phyloP scores from a whole-genome alignment of 345 rosid species.

The Pelargonium nanum region DNA sequence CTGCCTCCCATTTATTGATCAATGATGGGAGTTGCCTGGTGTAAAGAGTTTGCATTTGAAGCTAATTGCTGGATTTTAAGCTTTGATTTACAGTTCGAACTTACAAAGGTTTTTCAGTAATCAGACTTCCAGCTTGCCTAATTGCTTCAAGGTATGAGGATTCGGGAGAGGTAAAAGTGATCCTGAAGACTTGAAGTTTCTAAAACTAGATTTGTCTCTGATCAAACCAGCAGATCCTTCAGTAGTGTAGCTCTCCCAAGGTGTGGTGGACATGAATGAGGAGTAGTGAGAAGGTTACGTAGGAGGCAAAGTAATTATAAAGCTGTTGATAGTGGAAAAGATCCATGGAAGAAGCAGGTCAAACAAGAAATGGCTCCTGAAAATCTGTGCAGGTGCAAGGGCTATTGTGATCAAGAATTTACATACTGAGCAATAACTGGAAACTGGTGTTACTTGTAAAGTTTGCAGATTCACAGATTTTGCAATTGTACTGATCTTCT shows the following conservation, averaged over 20 bases:
- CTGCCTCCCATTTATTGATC: conserved; percentile 18
- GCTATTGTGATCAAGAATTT: conserved; percentile 26
- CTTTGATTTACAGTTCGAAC: conserved; percentile 25
- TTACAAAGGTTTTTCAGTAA: conserved; percentile 22
- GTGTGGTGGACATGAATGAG: conserved; percentile 17
- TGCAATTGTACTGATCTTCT: no score
- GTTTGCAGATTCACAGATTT: no score
- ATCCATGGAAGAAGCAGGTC: conserved; percentile 5
- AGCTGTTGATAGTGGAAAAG: conserved; percentile 14
- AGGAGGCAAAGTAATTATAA: neutral
- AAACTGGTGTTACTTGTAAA: no score
- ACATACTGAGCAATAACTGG: no score
- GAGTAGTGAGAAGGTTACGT: conserved; percentile 14
- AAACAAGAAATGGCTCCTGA: conserved; percentile 13
- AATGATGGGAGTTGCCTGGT: neutral
- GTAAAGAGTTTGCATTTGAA: conserved; percentile 26
- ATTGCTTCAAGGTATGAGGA: conserved; percentile 19
- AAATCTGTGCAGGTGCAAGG: conserved; percentile 17
- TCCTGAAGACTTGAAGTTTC: conserved; percentile 12
- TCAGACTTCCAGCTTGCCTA: conserved; percentile 19
- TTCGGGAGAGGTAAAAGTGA: conserved; percentile 18
- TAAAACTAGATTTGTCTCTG: conserved; percentile 12
- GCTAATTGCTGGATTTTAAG: conserved; percentile 29
- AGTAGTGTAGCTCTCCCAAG: conserved; percentile 16
- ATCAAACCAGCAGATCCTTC: conserved; percentile 14